Evolutionary conservation across 164 flowering plant genomes (phyloP), one percentile per base, ranked within the genome.

Genomic region (Tinospora cordifolia): DNA sequence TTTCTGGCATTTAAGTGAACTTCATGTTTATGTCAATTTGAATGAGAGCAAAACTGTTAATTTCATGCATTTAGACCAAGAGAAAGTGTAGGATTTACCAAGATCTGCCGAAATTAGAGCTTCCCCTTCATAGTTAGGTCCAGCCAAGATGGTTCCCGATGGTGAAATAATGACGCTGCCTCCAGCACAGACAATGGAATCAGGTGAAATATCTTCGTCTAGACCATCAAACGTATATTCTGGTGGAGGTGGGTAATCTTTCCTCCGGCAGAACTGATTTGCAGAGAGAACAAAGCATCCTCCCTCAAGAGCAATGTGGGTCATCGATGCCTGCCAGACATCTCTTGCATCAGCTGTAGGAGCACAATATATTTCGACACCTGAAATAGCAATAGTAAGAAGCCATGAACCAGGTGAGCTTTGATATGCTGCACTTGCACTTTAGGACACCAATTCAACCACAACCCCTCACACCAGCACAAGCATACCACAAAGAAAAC

Each of bases 301-400:
- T 62, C 97, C 97, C 77, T 91, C 97, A 62, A 91, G 82, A 68
- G 94, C 97, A 81, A 91, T 91, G 70, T 91, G 94, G 68, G 85
- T 91, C 94, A 91, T 85, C 57, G 92, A 84, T 74, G 97, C 91
- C 74, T 86, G 97, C 97, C 97, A 91, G 1, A 78, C 59, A 8
- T 86, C 85, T 76, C 97, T 82, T 9, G 92, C 59, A 80, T 91
- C 97, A 75, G 97, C 97, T 0, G 99, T 94, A 13, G 99, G 99
- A 11, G 97, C 97, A 82, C 99, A 94, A 72, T 94, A 92, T 81
- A 94, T 89, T 76, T 94, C 97, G 78, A 94, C 72, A 34, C 97
- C 98, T 93, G 66, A 8, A 79, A 74, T 68, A 10, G n/a, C n/a
- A 34, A 26, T 25, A 13, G 62, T 44, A 38, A 13, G 2, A n/a